Conservation (phyloP, 23 red algal species). For the Gracilaria domingensis region DNA sequence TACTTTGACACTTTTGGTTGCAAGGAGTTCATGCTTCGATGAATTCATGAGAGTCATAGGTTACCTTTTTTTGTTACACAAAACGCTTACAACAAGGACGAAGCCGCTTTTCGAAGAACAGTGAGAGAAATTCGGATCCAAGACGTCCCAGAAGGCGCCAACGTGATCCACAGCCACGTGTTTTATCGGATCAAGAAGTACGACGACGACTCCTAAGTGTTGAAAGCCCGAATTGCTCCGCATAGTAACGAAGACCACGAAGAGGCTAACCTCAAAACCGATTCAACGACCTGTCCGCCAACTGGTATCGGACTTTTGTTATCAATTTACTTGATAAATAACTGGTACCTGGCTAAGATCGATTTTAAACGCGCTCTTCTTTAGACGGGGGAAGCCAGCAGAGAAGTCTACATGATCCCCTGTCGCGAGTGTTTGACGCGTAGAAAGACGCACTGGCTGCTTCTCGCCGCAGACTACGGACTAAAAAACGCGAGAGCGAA, state of each 20-base stretch:
- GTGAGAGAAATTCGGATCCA: conserved; percentile 15
- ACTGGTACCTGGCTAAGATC: conserved; percentile 45
- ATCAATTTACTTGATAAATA: conserved; percentile 23
- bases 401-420: conserved; percentile 53
- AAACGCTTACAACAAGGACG: conserved; percentile 39
- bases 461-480: conserved; percentile 37
- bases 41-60: conserved; percentile 33
- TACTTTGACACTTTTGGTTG: conserved; percentile 25
- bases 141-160: conserved; percentile 43
- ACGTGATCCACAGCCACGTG: conserved; percentile 58
- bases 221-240: conserved; percentile 59
- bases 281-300: conserved; percentile 46
- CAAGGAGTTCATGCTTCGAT: conserved; percentile 38
- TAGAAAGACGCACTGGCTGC: conserved; percentile 25
- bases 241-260: conserved; percentile 43
- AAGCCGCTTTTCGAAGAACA: conserved; percentile 42
- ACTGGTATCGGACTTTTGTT: conserved; percentile 30
- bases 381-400: conserved; percentile 25
- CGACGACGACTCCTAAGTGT: not conserved
- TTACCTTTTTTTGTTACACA: conserved; percentile 22
- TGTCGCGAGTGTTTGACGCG: not conserved
- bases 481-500: conserved; percentile 35
- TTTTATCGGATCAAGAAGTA: conserved; percentile 43
- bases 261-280: conserved; percentile 8
- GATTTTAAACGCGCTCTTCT: conserved; percentile 62